A percentile compares a stretch with the other conserved stretches of the same genome.
phyloP scores from a whole-genome alignment of 371 early-diverging fungal species.

The Batrachochytrium dendrobatidis region DNA sequence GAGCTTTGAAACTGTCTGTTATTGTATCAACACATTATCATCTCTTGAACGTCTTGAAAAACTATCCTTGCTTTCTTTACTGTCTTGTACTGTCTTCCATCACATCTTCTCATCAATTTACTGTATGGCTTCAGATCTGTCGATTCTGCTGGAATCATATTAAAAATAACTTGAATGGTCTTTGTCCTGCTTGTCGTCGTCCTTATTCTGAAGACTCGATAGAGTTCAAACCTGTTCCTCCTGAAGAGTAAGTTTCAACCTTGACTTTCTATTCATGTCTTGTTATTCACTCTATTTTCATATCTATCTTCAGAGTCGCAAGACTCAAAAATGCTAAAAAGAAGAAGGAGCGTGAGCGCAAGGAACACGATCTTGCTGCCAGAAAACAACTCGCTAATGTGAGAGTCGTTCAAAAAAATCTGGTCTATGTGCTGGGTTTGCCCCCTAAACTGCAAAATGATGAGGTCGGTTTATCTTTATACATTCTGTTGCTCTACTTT shows the following conservation, averaged over 20 bases:
- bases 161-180: constrained; percentile 81
- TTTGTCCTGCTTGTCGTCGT: constrained; percentile 85
- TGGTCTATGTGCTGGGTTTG: constrained; percentile 91
- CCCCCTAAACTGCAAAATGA: constrained; percentile 77
- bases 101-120: no score
- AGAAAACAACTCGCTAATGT: constrained; percentile 82
- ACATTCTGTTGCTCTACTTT: neutral
- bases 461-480: constrained; percentile 51
- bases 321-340: constrained; percentile 76
- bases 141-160: constrained; percentile 98
- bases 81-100: neutral
- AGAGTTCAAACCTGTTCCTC: constrained; percentile 80
- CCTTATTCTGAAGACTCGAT: constrained; percentile 71
- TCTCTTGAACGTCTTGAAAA: neutral
- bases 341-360: constrained; percentile 79
- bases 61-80: neutral
- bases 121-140: constrained; percentile 95
- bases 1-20: constrained; percentile 4
- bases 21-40: no score
- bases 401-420: constrained; percentile 89
- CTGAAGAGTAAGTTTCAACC: constrained; percentile 63
- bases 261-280: neutral
- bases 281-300: neutral
- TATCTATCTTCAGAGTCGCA: constrained; percentile 18
- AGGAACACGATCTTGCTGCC: constrained; percentile 57